phyloP scores from a whole-genome alignment of 768 basidiomycete species.

The Phanerodontia chrysosporium region DNA sequence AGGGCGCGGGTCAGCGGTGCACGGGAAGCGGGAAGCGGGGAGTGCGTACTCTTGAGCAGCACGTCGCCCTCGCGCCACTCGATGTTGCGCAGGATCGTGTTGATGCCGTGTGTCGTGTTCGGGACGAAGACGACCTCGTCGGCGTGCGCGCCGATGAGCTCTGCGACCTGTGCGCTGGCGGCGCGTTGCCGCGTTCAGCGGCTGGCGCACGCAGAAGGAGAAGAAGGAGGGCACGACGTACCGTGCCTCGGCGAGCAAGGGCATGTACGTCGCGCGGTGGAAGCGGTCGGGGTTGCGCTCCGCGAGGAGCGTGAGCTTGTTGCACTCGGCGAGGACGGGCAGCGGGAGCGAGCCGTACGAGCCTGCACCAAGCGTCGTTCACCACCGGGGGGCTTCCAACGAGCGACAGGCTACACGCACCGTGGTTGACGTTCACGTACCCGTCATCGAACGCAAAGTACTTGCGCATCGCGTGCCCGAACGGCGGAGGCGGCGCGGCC shows the following conservation, averaged over 20 bases:
- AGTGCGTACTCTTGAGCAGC: conserved; percentile 37
- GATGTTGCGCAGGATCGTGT: conserved; percentile 64
- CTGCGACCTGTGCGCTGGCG: conserved; percentile 42
- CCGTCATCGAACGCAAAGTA: conserved; percentile 54
- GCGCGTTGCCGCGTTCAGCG: not conserved
- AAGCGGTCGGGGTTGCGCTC: conserved; percentile 58
- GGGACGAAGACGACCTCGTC: conserved; percentile 58
- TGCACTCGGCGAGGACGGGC: conserved; percentile 44
- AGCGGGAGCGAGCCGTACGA: conserved; percentile 56
- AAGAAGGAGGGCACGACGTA: not conserved
- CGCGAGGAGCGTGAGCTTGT: conserved; percentile 34
- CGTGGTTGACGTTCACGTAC: conserved; percentile 65
- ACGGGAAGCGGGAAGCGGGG: not conserved
- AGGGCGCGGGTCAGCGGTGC: not conserved
- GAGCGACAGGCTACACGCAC: conserved; percentile 29
- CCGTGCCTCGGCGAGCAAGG: conserved; percentile 8
- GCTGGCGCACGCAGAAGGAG: not conserved
- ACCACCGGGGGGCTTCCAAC: not conserved
- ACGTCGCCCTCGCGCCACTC: conserved; percentile 65
- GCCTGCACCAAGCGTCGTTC: conserved; percentile 31
- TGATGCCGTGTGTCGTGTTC: conserved; percentile 63
- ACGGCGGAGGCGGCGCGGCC: conserved; percentile 32
- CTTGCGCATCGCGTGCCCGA: conserved; percentile 53
- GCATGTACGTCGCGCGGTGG: conserved; percentile 32
- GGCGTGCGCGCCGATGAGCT: conserved; percentile 43